Evolutionary conservation across 129 eudicot species (phyloP).

Genomic region (Artemisia tridentata): DNA sequence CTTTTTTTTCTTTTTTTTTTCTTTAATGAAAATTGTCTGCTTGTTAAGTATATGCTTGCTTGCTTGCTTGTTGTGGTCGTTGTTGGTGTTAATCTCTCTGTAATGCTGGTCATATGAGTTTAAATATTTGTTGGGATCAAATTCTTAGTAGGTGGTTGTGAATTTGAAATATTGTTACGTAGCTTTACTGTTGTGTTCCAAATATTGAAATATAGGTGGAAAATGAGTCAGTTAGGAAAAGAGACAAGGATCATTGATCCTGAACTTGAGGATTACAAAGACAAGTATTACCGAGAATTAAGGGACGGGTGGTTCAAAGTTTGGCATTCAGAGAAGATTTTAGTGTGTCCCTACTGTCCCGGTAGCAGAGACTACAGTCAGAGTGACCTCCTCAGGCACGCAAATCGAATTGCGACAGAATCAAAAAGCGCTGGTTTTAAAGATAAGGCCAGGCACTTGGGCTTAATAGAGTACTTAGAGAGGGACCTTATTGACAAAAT

Average conservation of each 20-base stretch:
- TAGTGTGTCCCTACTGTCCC: slow-evolving; percentile 54
- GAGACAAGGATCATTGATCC: slow-evolving; percentile 28
- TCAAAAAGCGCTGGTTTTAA: slow-evolving; percentile 40
- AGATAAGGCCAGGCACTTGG: slow-evolving; percentile 57
- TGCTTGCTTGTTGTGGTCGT: neutral
- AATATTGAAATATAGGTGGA: neutral
- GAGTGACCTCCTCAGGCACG: slow-evolving; percentile 49
- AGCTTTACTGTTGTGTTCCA: neutral
- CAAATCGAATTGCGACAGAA: slow-evolving; percentile 43
- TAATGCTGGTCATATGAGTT: neutral
- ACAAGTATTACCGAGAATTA: slow-evolving; percentile 43
- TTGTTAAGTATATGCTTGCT: neutral
- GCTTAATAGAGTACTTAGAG: slow-evolving; percentile 45
- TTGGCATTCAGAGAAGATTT: slow-evolving; percentile 27
- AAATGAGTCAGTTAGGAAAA: slow-evolving; percentile 41
- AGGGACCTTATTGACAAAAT: slow-evolving; percentile 1
- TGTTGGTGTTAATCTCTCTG: neutral
- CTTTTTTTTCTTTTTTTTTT: too few relatives aligned
- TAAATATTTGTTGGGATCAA: neutral
- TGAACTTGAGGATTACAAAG: slow-evolving; percentile 38
- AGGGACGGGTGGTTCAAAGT: slow-evolving; percentile 33
- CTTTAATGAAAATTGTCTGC: neutral
- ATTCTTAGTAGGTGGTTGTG: neutral
- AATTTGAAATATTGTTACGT: too few relatives aligned
- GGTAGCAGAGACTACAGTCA: slow-evolving; percentile 35